Evolutionary conservation across 208 protist species (phyloP), one percentile per base, ranked within the genome.

Genomic region (Acanthamoeba royreba): DNA sequence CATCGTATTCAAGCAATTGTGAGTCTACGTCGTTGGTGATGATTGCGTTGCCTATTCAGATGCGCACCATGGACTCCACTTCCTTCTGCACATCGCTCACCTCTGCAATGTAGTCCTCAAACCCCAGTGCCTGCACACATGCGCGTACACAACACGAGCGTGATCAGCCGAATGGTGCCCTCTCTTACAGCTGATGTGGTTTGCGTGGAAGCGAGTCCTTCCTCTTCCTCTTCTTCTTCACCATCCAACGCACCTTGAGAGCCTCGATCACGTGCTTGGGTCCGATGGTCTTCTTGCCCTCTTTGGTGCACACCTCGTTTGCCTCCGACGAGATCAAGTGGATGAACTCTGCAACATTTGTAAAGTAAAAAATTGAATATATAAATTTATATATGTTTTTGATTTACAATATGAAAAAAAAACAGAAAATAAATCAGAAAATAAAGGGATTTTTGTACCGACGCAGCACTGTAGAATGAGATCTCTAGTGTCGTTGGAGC

Each of bases 401-500:
- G 15, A n/a, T 22, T 58, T 13, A 11, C 5, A 7, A 5, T 1
- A 46, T 0, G 11, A 11, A 47, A 1, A 28, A 3, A 61, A 52
- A 15, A 9, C 0, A 47, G 40, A 53, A 2, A 66, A n/a, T 47
- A 25, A 40, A 33, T 33, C 43, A 45, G 9, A 46, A 52, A 31
- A 47, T 31, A 22, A 53, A n/a, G n/a, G n/a, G n/a, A n/a, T n/a
- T n/a, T n/a, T n/a, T n/a, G n/a, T n/a, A 95, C 94, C 94, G 77
- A 94, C 81, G 52, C 94, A 96, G 83, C 94, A 96, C 33, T 95
- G 83, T 19, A 96, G 81, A 45, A 96, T 79, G 15, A 96, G 42
- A 96, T 96, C 94, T 95, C 94, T 63, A n/a, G 94, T 96, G 13
- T 96, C 94, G 17, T 92, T 94, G 25, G 94, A 95, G 58, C 94